Evolutionary conservation across 208 protist genomes (phyloP).

Genomic region (Acanthamoeba lenticulata): DNA sequence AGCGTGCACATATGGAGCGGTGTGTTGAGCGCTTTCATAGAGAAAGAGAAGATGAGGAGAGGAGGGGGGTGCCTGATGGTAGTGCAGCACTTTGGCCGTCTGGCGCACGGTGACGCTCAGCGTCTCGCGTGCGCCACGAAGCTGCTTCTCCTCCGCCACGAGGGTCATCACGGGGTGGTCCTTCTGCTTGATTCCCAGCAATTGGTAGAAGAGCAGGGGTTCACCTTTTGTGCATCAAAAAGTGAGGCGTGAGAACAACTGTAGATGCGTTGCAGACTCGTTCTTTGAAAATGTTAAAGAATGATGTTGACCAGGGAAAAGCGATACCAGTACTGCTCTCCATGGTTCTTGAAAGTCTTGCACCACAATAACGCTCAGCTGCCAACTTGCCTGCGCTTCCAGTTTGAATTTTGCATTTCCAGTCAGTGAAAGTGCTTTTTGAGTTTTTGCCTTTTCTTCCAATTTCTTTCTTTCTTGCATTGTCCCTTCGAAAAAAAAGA

Average conservation of each 20-base stretch:
- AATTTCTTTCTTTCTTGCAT: background rate
- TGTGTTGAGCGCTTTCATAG: background rate
- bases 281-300: too few relatives aligned
- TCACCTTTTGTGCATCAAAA: too few relatives aligned
- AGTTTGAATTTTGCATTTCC: background rate
- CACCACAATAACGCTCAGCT: too few relatives aligned
- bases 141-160: background rate
- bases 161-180: background rate
- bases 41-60: background rate
- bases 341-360: too few relatives aligned
- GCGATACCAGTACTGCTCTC: too few relatives aligned
- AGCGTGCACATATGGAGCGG: too few relatives aligned
- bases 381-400: background rate
- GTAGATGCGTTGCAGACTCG: too few relatives aligned
- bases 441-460: background rate
- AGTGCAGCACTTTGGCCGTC: constrained; percentile 15
- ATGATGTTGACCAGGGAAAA: too few relatives aligned
- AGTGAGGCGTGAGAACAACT: too few relatives aligned
- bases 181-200: background rate
- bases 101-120: background rate
- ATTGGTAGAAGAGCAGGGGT: background rate
- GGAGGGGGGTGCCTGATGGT: background rate
- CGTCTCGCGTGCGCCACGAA: background rate
- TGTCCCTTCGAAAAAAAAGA: background rate
- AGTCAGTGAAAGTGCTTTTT: background rate